Conservation (phyloP, 192 early-diverging fungal genomes). For the Backusella tarrabulga region DNA sequence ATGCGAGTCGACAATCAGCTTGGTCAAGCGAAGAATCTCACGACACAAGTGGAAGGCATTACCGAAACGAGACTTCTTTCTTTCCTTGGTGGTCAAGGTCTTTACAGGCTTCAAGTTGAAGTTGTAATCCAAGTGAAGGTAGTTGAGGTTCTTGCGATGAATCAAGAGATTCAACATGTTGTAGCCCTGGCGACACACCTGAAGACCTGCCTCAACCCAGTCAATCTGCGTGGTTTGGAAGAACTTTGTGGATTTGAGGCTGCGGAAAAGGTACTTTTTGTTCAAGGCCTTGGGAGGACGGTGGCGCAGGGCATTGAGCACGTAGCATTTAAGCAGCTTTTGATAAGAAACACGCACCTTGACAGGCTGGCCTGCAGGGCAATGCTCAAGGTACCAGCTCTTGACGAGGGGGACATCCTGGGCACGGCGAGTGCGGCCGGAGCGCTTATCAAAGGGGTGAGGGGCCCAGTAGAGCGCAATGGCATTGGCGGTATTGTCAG, state of each 20-base stretch:
- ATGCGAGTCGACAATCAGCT: conserved; percentile 95
- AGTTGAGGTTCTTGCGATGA: conserved; percentile 97
- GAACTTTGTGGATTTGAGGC: conserved; percentile 96
- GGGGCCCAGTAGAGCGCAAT: conserved; percentile 98
- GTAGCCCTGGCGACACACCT: conserved; percentile 98
- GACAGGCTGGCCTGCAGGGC: conserved; percentile 88
- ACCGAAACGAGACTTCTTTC: conserved; percentile 98
- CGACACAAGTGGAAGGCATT: conserved; percentile 96
- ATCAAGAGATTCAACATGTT: conserved; percentile 99
- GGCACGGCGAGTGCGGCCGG: conserved; percentile 87
- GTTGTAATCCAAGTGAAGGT: conserved; percentile 98
- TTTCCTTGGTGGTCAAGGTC: conserved; percentile 98
- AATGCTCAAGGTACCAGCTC: conserved; percentile 98
- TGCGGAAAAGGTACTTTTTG: conserved; percentile 94
- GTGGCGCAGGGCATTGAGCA: conserved; percentile 88
- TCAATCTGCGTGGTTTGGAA: conserved; percentile 98
- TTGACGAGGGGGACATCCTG: conserved; percentile 94
- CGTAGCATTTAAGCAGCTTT: conserved; percentile 95
- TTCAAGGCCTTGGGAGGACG: conserved; percentile 85
- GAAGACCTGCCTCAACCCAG: conserved; percentile 99
- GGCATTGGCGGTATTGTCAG: conserved; percentile 89
- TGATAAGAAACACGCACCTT: conserved; percentile 99
- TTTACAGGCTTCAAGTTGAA: conserved; percentile 99
- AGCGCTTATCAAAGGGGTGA: conserved; percentile 92
- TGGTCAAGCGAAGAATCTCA: conserved; percentile 95